Conservation (phyloP, 2,329 filamentous ascomycete genomes). For the Botrytis hyacinthi region DNA sequence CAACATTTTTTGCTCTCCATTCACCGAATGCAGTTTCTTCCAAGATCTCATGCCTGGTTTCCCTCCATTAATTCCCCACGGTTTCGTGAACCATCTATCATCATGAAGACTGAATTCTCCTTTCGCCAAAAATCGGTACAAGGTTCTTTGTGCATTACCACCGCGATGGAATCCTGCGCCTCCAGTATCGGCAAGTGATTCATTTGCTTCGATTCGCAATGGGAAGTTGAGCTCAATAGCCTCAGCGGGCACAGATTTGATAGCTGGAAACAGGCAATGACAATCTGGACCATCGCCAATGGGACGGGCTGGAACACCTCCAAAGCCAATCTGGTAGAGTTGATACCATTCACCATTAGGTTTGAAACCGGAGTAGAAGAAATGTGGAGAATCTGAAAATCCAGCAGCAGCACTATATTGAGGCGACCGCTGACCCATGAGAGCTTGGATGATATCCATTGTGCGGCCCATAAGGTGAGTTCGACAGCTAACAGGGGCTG, state of each 20-base stretch:
- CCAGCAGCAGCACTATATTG: conserved; percentile 10
- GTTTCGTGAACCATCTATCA: conserved; percentile 18
- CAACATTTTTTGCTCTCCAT: background rate
- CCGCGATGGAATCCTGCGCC: conserved; percentile 11
- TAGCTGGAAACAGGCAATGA: conserved; percentile 14
- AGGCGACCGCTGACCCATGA: conserved; percentile 14
- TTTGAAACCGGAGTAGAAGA: conserved; percentile 15
- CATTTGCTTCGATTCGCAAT: conserved; percentile 16
- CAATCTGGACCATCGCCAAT: conserved; percentile 14
- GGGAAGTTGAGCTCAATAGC: conserved; percentile 16
- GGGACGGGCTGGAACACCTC: conserved; percentile 11
- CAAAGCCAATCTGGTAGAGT: conserved; percentile 14
- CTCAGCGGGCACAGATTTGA: conserved; percentile 14
- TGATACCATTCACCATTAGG: conserved; percentile 15
- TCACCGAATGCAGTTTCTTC: conserved; percentile 3
- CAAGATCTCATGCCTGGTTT: conserved; percentile 6
- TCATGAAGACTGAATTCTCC: conserved; percentile 17
- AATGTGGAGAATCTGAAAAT: conserved; percentile 14
- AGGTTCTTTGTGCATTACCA: conserved; percentile 12
- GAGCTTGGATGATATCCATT: conserved; percentile 1
- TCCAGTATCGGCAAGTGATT: conserved; percentile 15
- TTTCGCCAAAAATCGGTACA: conserved; percentile 7
- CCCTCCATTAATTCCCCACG: conserved; percentile 11
- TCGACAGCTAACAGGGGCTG: background rate
- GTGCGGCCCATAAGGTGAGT: conserved; percentile 1